Conservation (phyloP, 345 rosid species). For the Brassica rapa region DNA sequence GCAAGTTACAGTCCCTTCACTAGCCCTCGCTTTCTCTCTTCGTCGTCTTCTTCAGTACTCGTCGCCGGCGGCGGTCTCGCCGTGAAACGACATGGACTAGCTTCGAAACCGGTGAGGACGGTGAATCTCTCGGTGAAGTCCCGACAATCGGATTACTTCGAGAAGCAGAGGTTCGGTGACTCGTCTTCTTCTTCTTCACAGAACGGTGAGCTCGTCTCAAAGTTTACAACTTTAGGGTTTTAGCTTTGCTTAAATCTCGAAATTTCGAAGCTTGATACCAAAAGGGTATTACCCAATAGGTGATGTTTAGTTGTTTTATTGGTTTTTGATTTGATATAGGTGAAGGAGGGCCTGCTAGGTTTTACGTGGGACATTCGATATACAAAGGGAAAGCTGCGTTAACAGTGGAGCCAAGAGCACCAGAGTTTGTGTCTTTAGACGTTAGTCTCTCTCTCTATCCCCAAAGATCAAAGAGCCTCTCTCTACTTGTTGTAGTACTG, state of each 20-base stretch:
- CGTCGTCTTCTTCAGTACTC: slow-evolving; percentile 31
- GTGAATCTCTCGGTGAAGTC: slow-evolving; percentile 50
- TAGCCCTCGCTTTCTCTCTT: slow-evolving; percentile 21
- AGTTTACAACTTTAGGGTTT: slow-evolving; percentile 27
- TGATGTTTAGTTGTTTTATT: not conserved
- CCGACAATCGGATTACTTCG: slow-evolving; percentile 65
- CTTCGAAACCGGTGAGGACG: slow-evolving; percentile 35
- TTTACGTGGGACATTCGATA: slow-evolving; percentile 79
- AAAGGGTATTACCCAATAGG: not conserved
- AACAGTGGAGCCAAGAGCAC: slow-evolving; percentile 77
- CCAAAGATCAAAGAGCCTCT: slow-evolving; percentile 2
- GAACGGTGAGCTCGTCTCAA: slow-evolving; percentile 32
- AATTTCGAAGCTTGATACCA: slow-evolving; percentile 5
- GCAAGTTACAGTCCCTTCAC: slow-evolving; percentile 43
- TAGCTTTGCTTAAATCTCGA: not conserved
- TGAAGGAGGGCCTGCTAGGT: slow-evolving; percentile 55
- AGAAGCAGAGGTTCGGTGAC: slow-evolving; percentile 46
- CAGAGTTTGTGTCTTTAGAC: slow-evolving; percentile 74
- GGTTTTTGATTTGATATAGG: slow-evolving; percentile 35
- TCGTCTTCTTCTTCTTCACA: slow-evolving; percentile 42
- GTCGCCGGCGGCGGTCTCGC: slow-evolving; percentile 15
- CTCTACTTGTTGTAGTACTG: not conserved
- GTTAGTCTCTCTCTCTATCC: slow-evolving; percentile 39
- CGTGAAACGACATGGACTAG: slow-evolving; percentile 35
- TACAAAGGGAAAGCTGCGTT: slow-evolving; percentile 98